Evolutionary conservation across 495 filamentous ascomycete genomes (phyloP), one percentile per base, ranked within the genome.

Genomic region (Hyaloscypha finlandica): DNA sequence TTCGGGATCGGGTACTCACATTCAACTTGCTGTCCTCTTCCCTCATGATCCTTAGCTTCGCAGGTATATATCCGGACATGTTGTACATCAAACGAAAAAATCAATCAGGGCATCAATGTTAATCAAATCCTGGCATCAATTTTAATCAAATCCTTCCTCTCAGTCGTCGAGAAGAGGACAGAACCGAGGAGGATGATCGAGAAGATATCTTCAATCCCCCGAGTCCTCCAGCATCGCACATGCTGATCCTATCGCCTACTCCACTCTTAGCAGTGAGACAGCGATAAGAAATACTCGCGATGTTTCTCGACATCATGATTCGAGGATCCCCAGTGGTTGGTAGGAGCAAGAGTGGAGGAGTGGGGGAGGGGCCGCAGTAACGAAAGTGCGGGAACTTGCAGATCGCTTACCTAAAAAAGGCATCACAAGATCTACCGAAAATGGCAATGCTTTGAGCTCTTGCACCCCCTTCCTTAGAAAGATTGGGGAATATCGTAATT

Each of bases 401-500:
- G 42, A 48, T 11, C 16, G 16, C 16, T 37, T 8, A 6, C 6
- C 35, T 37, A 37, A 12, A 12, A 37, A 14, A 48, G 42, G 42
- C 8, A 12, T 48, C 42, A 48, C 16, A 19, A 1, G 42, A 48
- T 48, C 9, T 48, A 12, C 42, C 42, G 42, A 48, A 19, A 19
- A 48, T 48, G 42, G 42, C 42, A 48, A 16, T 4, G 42, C 0
- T 19, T 19, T 48, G 42, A 19, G 42, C 42, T 1, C 42, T 48
- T 48, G 6, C 4, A 48, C 12, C 8, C 8, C 12, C 0, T 37
- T 37, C 12, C 35, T 37, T 37, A 37, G 77, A 81, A 25, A 25
- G 25, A 25, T 25, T 25, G 25, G 25, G 25, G 25, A 25, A 25
- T 25, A 25, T 25, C 25, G 25, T 25, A 2, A 25, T 25, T 25